phyloP scores from a whole-genome alignment of 129 eudicot species.

The Erigeron canadensis region DNA sequence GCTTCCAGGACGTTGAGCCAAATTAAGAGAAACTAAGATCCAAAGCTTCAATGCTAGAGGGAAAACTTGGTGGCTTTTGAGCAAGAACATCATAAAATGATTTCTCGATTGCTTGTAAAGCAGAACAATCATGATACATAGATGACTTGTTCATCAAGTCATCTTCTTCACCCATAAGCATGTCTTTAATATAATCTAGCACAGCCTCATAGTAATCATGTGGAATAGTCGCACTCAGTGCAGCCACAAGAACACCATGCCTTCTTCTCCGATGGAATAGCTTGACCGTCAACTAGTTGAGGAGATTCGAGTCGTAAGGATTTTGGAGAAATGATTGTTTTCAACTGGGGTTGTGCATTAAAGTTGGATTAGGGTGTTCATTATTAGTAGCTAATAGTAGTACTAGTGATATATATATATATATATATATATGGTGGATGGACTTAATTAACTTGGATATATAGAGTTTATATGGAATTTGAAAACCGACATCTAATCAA shows the following conservation, averaged over 20 bases:
- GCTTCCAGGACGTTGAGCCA: not conserved
- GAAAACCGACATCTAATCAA: not conserved
- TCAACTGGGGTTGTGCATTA: constrained; percentile 22
- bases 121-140: constrained; percentile 56
- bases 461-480: constrained; percentile 22
- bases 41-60: constrained; percentile 24
- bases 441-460: not conserved
- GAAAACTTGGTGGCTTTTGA: constrained; percentile 24
- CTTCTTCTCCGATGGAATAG: constrained; percentile 2
- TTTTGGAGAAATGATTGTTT: constrained; percentile 16
- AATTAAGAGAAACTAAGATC: constrained; percentile 14
- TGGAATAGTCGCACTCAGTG: constrained; percentile 26
- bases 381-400: constrained; percentile 9
- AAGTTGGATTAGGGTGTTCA: constrained; percentile 37
- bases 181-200: constrained; percentile 43
- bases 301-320: constrained; percentile 12
- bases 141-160: constrained; percentile 53
- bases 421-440: too few species aligned
- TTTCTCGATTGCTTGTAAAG: constrained; percentile 66
- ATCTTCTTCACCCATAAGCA: constrained; percentile 71
- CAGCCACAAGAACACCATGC: constrained; percentile 35
- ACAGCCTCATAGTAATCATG: constrained; percentile 42
- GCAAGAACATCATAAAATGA: constrained; percentile 49
- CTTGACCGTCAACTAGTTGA: constrained; percentile 5
- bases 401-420: too few species aligned